Conservation (phyloP, 2,329 filamentous ascomycete species). For the Aureobasidium namibiae region DNA sequence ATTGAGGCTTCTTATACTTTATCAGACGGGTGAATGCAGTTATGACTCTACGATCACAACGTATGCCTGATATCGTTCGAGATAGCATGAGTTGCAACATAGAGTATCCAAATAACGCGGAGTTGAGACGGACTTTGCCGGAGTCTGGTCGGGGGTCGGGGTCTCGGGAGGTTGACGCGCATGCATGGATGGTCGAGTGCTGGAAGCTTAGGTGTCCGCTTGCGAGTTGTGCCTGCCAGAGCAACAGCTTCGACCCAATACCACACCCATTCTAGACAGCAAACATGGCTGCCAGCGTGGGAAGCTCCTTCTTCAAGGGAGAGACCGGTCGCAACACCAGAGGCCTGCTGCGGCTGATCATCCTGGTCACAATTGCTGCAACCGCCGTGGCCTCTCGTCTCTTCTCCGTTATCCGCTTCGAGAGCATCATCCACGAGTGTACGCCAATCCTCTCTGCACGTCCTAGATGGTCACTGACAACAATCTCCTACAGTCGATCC, state of each 20-base stretch:
- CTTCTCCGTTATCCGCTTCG: slow-evolving; percentile 98
- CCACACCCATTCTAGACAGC: background rate
- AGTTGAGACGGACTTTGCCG: background rate
- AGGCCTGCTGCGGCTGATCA: slow-evolving; percentile 78
- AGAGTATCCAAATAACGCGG: background rate
- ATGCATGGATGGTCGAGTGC: background rate
- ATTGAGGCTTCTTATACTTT: no score
- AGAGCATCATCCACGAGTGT: slow-evolving; percentile 99
- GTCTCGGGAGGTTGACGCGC: slow-evolving; percentile 3
- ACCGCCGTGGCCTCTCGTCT: slow-evolving; percentile 88
- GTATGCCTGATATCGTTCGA: background rate
- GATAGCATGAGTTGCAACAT: background rate
- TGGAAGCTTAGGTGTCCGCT: slow-evolving; percentile 9
- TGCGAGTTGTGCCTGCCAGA: background rate
- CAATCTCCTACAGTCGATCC: slow-evolving; percentile 65
- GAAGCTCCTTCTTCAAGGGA: slow-evolving; percentile 58
- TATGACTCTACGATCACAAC: no score
- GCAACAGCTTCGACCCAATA: background rate
- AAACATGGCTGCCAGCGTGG: slow-evolving; percentile 32
- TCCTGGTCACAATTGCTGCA: slow-evolving; percentile 82
- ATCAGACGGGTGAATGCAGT: background rate
- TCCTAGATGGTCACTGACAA: background rate
- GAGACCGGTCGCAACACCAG: slow-evolving; percentile 73
- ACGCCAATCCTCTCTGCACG: slow-evolving; percentile 36
- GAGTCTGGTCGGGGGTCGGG: background rate